Evolutionary conservation across 2,329 filamentous ascomycete genomes (phyloP), one percentile per base, ranked within the genome.

Genomic region (Calonectria henricotiae): DNA sequence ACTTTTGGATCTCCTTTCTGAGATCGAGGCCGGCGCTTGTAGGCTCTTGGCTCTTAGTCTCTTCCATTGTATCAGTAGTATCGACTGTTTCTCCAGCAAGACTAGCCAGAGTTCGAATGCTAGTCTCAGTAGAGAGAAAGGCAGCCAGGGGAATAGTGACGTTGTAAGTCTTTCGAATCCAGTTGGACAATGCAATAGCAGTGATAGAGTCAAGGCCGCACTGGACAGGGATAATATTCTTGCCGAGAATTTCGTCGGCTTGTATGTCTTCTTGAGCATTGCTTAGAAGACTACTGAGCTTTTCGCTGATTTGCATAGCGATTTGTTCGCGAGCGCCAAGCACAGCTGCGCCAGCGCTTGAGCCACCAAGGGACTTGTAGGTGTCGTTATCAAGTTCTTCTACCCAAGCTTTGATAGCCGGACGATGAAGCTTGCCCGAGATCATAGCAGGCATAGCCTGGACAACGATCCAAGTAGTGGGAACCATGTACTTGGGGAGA

Each of bases 381-480:
- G 78, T 79, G 0, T 78, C 72, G 2, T 83, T 78, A n/a, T 83
- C 79, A 72, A 84, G 79, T 44, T 74, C 76, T 25, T 84, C 82
- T 3, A 88, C 69, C 87, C 87, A 89, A 1, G 75, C 73, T 2
- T 80, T 79, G 13, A 85, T 80, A 71, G 70, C 80, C 74, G 82
- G 23, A 41, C 74, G 73, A 5, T 75, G 72, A 1, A 76, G 43
- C 37, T 75, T 75, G 0, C 74, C 74, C 4, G 74, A 75, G 0
- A 74, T 25, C 1, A 74, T 20, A 8, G 74, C 60, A 0, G 74
- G 74, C 11, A 75, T 69, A 1, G 46, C 23, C 1, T 67, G 37
- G 0, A 74, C 74, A 1, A 68, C 58, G 2, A 75, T 43, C 74
- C 74, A 75, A 0, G 17, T 49, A 0, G 72, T 74, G 0, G 74